These are phyloP conservation scores for Luffa aegyptiaca DNA, from an alignment of 306 rosid species.

Conservation along the genomic window DNA sequence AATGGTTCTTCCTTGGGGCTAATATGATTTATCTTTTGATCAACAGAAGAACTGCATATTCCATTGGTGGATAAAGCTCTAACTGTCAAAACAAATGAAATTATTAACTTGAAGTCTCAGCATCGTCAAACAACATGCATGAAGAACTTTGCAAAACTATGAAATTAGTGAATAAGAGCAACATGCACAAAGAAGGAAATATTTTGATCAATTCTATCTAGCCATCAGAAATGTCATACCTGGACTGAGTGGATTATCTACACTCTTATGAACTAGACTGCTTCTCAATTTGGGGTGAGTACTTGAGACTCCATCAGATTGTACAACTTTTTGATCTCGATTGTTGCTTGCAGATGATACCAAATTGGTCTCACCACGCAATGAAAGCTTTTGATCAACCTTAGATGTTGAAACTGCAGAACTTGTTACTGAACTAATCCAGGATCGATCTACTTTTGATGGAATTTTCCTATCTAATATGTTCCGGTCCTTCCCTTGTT, in stretches of 20 bases:
- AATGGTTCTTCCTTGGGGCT: conserved; percentile 29
- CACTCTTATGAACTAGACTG: conserved; percentile 34
- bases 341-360: conserved; percentile 31
- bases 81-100: conserved; percentile 21
- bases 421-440: conserved; percentile 33
- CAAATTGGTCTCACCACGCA: conserved; percentile 43
- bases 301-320: conserved; percentile 44
- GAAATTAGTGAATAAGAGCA: not conserved
- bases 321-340: conserved; percentile 41
- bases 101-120: not conserved
- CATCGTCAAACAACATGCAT: conserved; percentile 7
- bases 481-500: conserved; percentile 49
- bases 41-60: conserved; percentile 17
- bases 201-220: conserved; percentile 5
- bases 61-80: conserved; percentile 24
- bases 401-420: conserved; percentile 41
- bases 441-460: conserved; percentile 50
- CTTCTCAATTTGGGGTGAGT: conserved; percentile 34
- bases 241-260: conserved; percentile 43
- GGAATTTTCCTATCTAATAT: conserved; percentile 46
- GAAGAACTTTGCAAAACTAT: conserved; percentile 4
- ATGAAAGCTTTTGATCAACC: conserved; percentile 46
- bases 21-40: conserved; percentile 21
- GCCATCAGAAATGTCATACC: conserved; percentile 29
- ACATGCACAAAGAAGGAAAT: conserved; percentile 8